A percentile compares a stretch with the other conserved stretches of the same genome.
Conservation (phyloP, 768 basidiomycete genomes). For the Lactarius sp. region DNA sequence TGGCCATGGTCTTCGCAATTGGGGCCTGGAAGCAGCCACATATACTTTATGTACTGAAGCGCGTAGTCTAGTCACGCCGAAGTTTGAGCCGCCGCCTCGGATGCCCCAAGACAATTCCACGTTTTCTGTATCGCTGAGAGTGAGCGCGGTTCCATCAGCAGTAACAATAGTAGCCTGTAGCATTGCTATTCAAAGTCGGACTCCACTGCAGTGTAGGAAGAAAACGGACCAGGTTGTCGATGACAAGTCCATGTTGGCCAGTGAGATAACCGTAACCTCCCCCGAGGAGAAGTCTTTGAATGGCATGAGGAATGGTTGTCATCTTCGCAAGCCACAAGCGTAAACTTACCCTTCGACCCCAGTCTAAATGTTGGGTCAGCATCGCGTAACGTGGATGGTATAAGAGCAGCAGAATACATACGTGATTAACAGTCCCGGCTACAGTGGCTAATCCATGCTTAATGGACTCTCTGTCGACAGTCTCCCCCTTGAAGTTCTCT, state of each 20-base stretch:
- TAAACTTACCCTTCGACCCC: slow-evolving; percentile 44
- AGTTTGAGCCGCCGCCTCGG: slow-evolving; percentile 50
- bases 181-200: neutral
- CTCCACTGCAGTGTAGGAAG: slow-evolving; percentile 24
- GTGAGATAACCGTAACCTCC: slow-evolving; percentile 53
- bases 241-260: slow-evolving; percentile 37
- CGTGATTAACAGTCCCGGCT: slow-evolving; percentile 46
- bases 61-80: slow-evolving; percentile 36
- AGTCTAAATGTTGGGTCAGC: slow-evolving; percentile 33
- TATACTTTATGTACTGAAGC: too few relatives aligned
- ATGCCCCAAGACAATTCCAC: slow-evolving; percentile 51
- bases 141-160: slow-evolving; percentile 40
- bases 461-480: slow-evolving; percentile 42
- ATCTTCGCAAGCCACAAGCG: neutral
- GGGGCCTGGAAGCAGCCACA: too few relatives aligned
- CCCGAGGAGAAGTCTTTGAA: slow-evolving; percentile 42
- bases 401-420: slow-evolving; percentile 27
- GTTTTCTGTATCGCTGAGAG: slow-evolving; percentile 28
- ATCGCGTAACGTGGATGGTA: neutral
- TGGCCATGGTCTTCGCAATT: too few relatives aligned
- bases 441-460: slow-evolving; percentile 45
- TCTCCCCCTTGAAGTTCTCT: slow-evolving; percentile 40
- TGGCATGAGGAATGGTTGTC: neutral
- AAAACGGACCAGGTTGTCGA: slow-evolving; percentile 43
- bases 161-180: slow-evolving; percentile 41